Evolutionary conservation across 352 stramenopile species (phyloP), one percentile per base, ranked within the genome.

Genomic region (Peronospora farinosa): DNA sequence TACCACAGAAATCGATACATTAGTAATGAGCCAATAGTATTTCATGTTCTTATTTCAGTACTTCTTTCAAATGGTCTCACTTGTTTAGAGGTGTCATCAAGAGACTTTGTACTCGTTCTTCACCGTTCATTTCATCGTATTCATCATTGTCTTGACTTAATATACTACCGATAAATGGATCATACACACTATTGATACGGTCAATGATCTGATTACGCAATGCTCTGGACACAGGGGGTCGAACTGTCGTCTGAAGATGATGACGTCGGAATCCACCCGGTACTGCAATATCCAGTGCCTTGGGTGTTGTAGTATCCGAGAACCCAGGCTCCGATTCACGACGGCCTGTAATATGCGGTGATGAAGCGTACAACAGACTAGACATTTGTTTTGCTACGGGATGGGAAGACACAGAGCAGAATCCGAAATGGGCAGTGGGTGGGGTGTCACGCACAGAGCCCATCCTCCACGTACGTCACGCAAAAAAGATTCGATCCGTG

Each of bases 81-180:
- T 54, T 57, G 52, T 41, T 48, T 1, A 37, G 51, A 13, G 80
- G 81, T 40, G 81, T 92, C 57, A 86, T 63, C 16, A 92, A 64
- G 47, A 92, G 47, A 48, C 68, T 92, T 35, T 73, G 50, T 8
- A 66, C 76, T 8, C 78, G 77, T 37, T 88, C 72, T 19, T 87
- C 55, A 5, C 84, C 70, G 27, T 67, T 69, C 56, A 92, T 74
- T 48, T 86, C 72, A 47, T 89, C 78, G 57, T 81, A 92, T 30
- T 71, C 51, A 56, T 92, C 81, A 57, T 88, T 88, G 65, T 89
- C 79, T 42, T 92, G 81, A 41, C 76, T 85, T 25, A 92, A 51
- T 41, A 90, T 88, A 51, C 59, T 88, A 45, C 74, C 75, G 46
- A 92, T 92, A 48, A 92, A 88, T 30, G 78, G 78, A 45, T 92